Evolutionary conservation across 306 rosid species (phyloP).

Genomic region (Gastrolobium villosum): DNA sequence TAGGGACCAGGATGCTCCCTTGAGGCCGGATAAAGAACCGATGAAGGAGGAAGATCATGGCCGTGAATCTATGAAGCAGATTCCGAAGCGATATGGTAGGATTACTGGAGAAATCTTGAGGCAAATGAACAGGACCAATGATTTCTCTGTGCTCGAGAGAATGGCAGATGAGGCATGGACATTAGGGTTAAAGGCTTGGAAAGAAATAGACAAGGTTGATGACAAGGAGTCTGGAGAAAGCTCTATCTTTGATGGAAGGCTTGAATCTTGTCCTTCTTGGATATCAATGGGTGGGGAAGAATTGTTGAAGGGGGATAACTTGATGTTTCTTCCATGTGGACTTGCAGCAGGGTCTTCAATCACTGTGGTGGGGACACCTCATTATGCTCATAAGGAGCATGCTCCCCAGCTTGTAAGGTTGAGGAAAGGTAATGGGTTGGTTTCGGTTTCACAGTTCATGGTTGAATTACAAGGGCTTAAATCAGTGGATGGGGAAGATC

Average conservation of each 20-base stretch:
- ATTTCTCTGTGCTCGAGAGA: constrained; percentile 77
- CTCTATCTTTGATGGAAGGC: constrained; percentile 69
- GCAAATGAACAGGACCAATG: constrained; percentile 61
- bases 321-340: constrained; percentile 98
- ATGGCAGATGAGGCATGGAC: constrained; percentile 99
- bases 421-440: constrained; percentile 62
- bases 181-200: constrained; percentile 78
- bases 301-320: constrained; percentile 70
- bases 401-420: constrained; percentile 71
- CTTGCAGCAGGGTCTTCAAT: constrained; percentile 98
- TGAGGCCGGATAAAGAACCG: constrained; percentile 75
- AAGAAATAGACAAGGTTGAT: constrained; percentile 67
- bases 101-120: constrained; percentile 68
- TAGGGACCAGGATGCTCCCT: constrained; percentile 66
- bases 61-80: constrained; percentile 51
- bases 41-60: constrained; percentile 65
- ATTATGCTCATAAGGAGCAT: constrained; percentile 79
- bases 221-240: constrained; percentile 61
- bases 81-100: constrained; percentile 74
- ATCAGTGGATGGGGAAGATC: constrained; percentile 96
- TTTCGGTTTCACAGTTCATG: constrained; percentile 90
- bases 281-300: constrained; percentile 77
- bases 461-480: constrained; percentile 95
- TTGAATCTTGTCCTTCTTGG: constrained; percentile 95
- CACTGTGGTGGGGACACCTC: constrained; percentile 93